Percentiles rank a stretch among this genome's conserved stretches.
phyloP scores from a whole-genome alignment of 2,329 filamentous ascomycete genomes.

The Scleromitrula shiraiana region DNA sequence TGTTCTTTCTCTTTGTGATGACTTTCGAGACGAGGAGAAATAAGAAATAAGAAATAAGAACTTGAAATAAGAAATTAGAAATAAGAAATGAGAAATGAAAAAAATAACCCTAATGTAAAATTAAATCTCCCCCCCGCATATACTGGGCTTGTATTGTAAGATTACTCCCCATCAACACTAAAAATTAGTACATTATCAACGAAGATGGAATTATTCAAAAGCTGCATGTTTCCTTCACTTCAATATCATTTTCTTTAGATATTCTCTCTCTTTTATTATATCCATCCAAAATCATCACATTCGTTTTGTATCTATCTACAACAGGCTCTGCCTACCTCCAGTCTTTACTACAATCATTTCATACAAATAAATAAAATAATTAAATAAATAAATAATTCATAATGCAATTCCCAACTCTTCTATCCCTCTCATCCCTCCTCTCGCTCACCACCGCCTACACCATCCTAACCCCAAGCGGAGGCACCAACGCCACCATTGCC shows the following conservation, averaged over 20 bases:
- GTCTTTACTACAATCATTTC: slow-evolving; percentile 2
- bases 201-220: slow-evolving; percentile 2
- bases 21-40: no score
- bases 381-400: no score
- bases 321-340: slow-evolving; percentile 3
- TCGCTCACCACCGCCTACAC: slow-evolving; percentile 1
- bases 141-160: neutral
- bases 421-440: slow-evolving; percentile 1
- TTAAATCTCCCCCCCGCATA: no score
- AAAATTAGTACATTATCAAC: neutral
- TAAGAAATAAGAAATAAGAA: no score
- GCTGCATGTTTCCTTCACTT: neutral
- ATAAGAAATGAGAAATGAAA: no score
- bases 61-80: no score
- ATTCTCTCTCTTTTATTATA: neutral
- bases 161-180: neutral
- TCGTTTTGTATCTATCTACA: neutral
- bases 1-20: no score
- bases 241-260: neutral
- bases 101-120: no score
- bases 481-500: slow-evolving; percentile 1
- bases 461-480: neutral
- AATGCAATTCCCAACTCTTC: slow-evolving; percentile 5
- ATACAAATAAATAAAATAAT: no score
- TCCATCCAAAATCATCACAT: neutral